These are phyloP conservation scores for Neocatenulostroma microsporum DNA, from an alignment of 2,329 filamentous ascomycete species.

Conservation along the genomic window DNA sequence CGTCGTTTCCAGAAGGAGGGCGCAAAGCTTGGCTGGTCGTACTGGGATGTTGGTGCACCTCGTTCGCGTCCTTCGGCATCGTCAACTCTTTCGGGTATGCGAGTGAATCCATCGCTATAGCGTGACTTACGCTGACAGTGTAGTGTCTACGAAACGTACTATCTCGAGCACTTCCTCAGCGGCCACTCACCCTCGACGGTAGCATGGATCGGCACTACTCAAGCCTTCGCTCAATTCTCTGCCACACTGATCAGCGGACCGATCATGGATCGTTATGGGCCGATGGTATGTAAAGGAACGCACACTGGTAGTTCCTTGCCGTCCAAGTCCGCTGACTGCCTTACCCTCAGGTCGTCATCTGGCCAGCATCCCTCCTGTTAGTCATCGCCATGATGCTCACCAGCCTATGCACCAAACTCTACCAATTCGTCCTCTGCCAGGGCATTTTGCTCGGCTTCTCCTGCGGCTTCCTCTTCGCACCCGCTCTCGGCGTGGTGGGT, in stretches of 20 bases:
- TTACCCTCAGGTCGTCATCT: slow-evolving; percentile 39
- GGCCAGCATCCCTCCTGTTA: slow-evolving; percentile 39
- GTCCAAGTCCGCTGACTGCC: too few relatives aligned
- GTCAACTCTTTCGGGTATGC: too few relatives aligned
- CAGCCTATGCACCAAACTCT: slow-evolving; percentile 43
- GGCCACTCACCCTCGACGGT: slow-evolving; percentile 39
- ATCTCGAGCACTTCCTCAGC: slow-evolving; percentile 37
- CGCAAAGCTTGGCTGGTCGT: too few relatives aligned
- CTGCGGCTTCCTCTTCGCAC: slow-evolving; percentile 57
- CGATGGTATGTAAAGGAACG: too few relatives aligned
- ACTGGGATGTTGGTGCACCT: too few relatives aligned
- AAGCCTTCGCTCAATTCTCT: too few relatives aligned
- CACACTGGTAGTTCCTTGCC: too few relatives aligned
- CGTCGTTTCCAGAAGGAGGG: too few relatives aligned
- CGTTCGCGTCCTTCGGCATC: too few relatives aligned
- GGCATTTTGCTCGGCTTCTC: slow-evolving; percentile 48
- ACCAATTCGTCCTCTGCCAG: slow-evolving; percentile 48
- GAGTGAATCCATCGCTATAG: too few relatives aligned
- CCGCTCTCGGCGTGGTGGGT: slow-evolving; percentile 55
- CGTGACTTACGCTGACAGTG: too few relatives aligned
- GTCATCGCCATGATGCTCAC: slow-evolving; percentile 49
- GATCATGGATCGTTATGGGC: too few relatives aligned
- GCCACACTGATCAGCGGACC: slow-evolving; percentile 41
- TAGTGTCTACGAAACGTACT: slow-evolving; percentile 49
- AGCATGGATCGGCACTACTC: slow-evolving; percentile 45